Percentiles rank a stretch among this genome's conserved stretches.
Evolutionary conservation across 352 stramenopile genomes (phyloP).

Genomic region (Pythium volutum): DNA sequence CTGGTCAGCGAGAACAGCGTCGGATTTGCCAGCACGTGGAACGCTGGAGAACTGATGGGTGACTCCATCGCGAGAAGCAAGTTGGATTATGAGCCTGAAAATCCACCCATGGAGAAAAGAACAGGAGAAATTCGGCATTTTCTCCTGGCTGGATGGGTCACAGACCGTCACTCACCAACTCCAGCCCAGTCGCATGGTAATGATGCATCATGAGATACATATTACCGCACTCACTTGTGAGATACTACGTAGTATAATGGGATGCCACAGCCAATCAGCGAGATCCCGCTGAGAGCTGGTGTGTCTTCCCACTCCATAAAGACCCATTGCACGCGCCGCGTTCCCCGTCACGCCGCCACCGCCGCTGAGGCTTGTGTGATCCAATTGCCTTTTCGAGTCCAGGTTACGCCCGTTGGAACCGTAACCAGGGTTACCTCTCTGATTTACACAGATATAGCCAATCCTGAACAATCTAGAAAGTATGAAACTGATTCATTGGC

Average conservation of each 20-base stretch:
- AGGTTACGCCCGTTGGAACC: too few relatives aligned
- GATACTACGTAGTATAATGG: too few relatives aligned
- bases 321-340: too few relatives aligned
- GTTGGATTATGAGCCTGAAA: not conserved
- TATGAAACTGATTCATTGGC: too few relatives aligned
- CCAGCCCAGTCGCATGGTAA: not conserved
- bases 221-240: not conserved
- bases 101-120: not conserved
- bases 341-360: too few relatives aligned
- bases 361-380: too few relatives aligned
- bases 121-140: not conserved
- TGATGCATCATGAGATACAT: conserved; percentile 2
- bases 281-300: too few relatives aligned
- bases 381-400: too few relatives aligned
- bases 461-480: not conserved
- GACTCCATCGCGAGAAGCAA: not conserved
- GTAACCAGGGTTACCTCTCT: not conserved
- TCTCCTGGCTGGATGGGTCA: not conserved
- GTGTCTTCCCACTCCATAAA: too few relatives aligned
- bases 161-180: conserved; percentile 6
- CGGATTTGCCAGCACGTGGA: conserved; percentile 7
- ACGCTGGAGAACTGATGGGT: not conserved
- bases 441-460: not conserved
- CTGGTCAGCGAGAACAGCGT: conserved; percentile 5
- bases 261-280: too few relatives aligned